These are phyloP conservation scores for Carex scoparia DNA, from an alignment of 176 grass and related monocot genomes.

Conservation along the genomic window DNA sequence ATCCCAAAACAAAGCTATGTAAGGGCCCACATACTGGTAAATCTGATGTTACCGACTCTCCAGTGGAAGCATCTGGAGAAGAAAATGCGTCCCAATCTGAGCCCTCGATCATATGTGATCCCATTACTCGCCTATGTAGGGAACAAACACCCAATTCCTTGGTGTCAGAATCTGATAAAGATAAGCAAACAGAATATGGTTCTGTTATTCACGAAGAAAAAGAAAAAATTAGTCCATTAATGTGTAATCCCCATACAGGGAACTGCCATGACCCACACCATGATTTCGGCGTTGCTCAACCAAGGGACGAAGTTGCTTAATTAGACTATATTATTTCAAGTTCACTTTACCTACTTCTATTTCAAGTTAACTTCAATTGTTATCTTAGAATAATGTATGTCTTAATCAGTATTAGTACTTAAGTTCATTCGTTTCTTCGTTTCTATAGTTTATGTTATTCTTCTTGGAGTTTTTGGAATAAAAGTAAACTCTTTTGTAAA, in stretches of 20 bases:
- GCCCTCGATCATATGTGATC: neutral
- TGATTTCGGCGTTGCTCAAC: neutral
- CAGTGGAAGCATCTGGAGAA: neutral
- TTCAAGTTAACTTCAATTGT: neutral
- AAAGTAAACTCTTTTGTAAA: too few relatives aligned
- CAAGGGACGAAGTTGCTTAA: neutral
- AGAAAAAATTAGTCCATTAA: neutral
- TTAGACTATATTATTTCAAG: neutral
- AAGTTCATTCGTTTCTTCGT: too few relatives aligned
- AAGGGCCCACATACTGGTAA: too few relatives aligned
- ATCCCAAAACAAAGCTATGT: too few relatives aligned
- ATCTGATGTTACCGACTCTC: too few relatives aligned
- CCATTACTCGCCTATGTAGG: neutral
- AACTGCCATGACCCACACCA: neutral
- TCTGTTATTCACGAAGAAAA: neutral
- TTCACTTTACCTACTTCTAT: neutral
- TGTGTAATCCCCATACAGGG: neutral
- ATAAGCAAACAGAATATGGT: neutral
- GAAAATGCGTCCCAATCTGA: neutral
- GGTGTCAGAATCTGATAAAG: neutral
- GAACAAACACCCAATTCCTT: neutral
- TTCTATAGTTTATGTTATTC: too few relatives aligned
- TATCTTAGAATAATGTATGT: neutral
- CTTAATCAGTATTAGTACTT: too few relatives aligned
- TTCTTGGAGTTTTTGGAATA: too few relatives aligned